A percentile compares a stretch with the other conserved stretches of the same genome.
phyloP scores from a whole-genome alignment of 2,329 filamentous ascomycete species.

The Aureobasidium sp. region DNA sequence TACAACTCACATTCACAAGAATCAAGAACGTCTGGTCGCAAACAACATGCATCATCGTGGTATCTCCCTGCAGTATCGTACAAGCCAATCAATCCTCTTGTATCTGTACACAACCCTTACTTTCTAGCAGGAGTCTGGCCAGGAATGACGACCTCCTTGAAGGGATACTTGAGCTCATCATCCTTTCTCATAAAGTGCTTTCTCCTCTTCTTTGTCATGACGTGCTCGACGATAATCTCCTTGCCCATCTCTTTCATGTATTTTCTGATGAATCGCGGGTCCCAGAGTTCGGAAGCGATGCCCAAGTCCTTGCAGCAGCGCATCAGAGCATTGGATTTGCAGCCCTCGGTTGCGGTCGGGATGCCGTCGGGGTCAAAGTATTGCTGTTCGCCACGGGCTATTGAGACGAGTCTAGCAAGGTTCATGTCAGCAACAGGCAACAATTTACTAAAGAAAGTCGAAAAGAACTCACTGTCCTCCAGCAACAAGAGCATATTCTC shows the following conservation, averaged over 20 bases:
- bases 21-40: background rate
- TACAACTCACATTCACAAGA: background rate
- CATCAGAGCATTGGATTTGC: conserved; percentile 96
- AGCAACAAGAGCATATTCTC: conserved; percentile 87
- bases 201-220: conserved; percentile 76
- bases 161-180: conserved; percentile 62
- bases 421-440: background rate
- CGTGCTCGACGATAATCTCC: conserved; percentile 87
- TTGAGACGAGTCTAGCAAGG: conserved; percentile 67
- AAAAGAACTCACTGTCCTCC: conserved; percentile 65
- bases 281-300: conserved; percentile 92
- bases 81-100: background rate
- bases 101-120: background rate
- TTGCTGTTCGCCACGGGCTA: conserved; percentile 88
- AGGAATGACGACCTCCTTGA: conserved; percentile 40
- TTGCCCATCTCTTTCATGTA: conserved; percentile 70
- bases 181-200: conserved; percentile 84
- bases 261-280: conserved; percentile 78
- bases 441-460: background rate
- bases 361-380: conserved; percentile 89
- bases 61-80: background rate
- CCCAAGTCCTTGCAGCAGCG: conserved; percentile 97
- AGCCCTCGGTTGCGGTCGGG: conserved; percentile 89
- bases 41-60: background rate
- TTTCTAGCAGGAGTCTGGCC: conserved; percentile 4